Base-by-base conservation (phyloP, 345 rosid species). In the Eucalyptus pumila region DNA sequence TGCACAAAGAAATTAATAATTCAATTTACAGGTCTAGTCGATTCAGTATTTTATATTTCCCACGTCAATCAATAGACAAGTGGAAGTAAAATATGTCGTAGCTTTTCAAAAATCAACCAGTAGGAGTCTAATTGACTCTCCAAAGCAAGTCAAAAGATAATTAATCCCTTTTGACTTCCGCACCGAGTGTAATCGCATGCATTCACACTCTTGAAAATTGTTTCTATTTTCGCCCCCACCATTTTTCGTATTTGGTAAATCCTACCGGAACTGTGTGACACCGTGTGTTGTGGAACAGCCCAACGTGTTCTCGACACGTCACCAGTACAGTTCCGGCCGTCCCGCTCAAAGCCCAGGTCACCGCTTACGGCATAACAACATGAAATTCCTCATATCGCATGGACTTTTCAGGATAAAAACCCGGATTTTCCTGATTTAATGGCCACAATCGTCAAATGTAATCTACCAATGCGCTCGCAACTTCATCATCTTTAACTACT, bases 1-100 rank as follows among this genome's bases (percentile, higher is more conserved):
- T 72, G 81, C 26, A 4, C 26, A 67, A 15, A 67, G 40, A 8
- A 32, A 32, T 34, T 19, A 72, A 34, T 19, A 34, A 72, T 72
- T 72, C 24, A 34, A 76, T 37, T 37, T 76, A 37, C 7, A 37
- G 27, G 27, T 76, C 27, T 1, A 12, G 1, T 37, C 45, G 45
- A 76, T 6, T 3, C 47, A 37, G 12, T 37, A 21, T 6, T 11
- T 7, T 21, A 19, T 37, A 37, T 21, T 76, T 37, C 14, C 27
- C 83, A 11, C 0, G 24, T 76, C 47, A 21, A 19, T 11, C 11
- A 19, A 76, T 3, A 3, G 27, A 76, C 27, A 11, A 37, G 27
- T 72, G 42, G 47, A 5, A 37, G 47, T 37, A 21, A 21, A 11
- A 14, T 7, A 1, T 1, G 2, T 7, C 32, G 0, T 56, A 2